A percentile compares a stretch with the other conserved stretches of the same genome.
Conservation (phyloP, 1,284 basidiomycete genomes). For the Trichosporon coremiiforme region DNA sequence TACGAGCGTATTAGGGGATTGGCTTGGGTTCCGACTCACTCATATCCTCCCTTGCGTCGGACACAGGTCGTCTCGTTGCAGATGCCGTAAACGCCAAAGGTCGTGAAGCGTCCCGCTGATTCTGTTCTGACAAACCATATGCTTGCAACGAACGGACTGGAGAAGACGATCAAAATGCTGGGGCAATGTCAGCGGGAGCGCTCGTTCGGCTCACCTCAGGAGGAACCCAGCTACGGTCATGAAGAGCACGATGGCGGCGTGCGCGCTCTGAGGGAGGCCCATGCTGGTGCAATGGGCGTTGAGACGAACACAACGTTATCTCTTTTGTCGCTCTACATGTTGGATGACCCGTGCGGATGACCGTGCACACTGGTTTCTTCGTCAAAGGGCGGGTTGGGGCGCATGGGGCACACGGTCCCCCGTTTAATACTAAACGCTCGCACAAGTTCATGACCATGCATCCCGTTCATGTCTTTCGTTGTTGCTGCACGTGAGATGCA, state of each 20-base stretch:
- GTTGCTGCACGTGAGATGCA: too few species aligned
- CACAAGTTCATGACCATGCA: too few species aligned
- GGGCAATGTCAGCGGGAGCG: neutral
- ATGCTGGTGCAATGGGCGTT: neutral
- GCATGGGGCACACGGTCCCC: too few species aligned
- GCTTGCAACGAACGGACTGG: constrained; percentile 48
- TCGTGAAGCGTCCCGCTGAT: constrained; percentile 30
- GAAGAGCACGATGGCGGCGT: neutral
- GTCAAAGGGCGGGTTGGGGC: too few species aligned
- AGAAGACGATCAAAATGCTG: constrained; percentile 53
- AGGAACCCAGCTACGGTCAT: constrained; percentile 1
- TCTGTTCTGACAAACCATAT: constrained; percentile 47
- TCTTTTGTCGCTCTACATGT: neutral
- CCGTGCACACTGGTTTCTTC: neutral
- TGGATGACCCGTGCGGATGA: neutral
- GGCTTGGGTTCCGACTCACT: constrained; percentile 36
- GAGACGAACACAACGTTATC: neutral
- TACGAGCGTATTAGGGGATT: neutral
- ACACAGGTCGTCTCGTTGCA: constrained; percentile 42
- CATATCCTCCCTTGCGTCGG: constrained; percentile 40
- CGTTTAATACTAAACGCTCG: too few species aligned
- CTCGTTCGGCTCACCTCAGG: neutral
- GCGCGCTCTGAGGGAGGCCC: neutral
- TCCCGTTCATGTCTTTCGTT: too few species aligned
- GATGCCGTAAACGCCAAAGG: constrained; percentile 53